Evolutionary conservation across 768 basidiomycete species (phyloP).

Genomic region (Kwoniella newhampshirensis): DNA sequence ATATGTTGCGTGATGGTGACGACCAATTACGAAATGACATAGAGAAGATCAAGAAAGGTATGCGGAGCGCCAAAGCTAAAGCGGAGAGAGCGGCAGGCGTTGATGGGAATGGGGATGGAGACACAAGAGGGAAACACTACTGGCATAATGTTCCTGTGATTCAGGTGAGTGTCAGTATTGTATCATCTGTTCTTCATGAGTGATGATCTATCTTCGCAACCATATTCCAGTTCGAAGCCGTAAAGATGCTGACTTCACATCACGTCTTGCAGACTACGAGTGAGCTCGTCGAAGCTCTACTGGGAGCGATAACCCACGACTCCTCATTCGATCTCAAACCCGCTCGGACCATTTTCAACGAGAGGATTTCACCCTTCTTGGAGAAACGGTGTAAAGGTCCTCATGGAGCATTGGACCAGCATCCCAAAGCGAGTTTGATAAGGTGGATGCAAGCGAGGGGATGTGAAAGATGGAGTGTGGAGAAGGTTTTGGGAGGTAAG

Average conservation of each 20-base stretch:
- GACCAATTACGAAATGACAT: not conserved
- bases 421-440: conserved; percentile 30
- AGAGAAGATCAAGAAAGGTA: conserved; percentile 8
- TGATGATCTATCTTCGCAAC: no score
- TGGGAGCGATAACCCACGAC: conserved; percentile 35
- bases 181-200: not conserved
- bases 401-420: not conserved
- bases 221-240: no score
- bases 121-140: conserved; percentile 20
- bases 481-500: not conserved
- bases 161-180: conserved; percentile 22
- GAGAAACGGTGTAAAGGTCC: conserved; percentile 32
- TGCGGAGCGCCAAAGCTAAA: conserved; percentile 14
- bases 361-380: conserved; percentile 27
- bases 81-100: conserved; percentile 3
- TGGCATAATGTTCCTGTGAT: conserved; percentile 21
- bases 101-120: not conserved
- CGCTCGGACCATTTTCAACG: conserved; percentile 15
- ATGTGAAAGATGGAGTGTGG: conserved; percentile 22
- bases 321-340: conserved; percentile 16
- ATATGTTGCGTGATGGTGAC: conserved; percentile 8
- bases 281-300: conserved; percentile 28
- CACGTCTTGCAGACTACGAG: conserved; percentile 4
- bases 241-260: no score
- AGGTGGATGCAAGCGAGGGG: conserved; percentile 20